phyloP scores from a whole-genome alignment of 108 stramenopile species.

The Nitzschia sp. region DNA sequence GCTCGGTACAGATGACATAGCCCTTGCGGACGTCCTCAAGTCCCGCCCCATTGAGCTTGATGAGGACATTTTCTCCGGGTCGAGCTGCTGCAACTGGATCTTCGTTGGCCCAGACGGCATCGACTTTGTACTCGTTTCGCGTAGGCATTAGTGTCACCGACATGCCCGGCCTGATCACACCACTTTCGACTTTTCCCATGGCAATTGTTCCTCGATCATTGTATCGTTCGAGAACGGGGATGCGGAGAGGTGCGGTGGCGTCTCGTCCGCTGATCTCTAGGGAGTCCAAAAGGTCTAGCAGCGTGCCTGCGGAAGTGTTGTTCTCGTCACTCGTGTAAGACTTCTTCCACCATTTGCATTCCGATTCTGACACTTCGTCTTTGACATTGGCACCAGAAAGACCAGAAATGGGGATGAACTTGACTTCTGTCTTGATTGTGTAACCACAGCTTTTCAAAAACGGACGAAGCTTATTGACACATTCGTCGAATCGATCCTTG shows the following conservation, averaged over 20 bases:
- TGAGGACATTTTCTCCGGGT: constrained; percentile 98
- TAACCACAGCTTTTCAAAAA: constrained; percentile 97
- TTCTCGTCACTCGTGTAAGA: constrained; percentile 76
- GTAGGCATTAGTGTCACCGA: constrained; percentile 96
- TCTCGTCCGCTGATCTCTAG: constrained; percentile 86
- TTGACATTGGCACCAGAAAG: constrained; percentile 96
- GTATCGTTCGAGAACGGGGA: constrained; percentile 97
- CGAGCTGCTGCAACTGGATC: constrained; percentile 83
- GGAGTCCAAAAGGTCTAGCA: constrained; percentile 86
- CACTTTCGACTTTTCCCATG: constrained; percentile 98
- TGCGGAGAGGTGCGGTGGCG: constrained; percentile 83
- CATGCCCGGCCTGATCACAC: constrained; percentile 85
- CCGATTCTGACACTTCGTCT: constrained; percentile 82
- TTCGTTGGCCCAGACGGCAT: constrained; percentile 95
- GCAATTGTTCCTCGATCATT: constrained; percentile 96
- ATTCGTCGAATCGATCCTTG: constrained; percentile 95
- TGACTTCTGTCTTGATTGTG: constrained; percentile 95
- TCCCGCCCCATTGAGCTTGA: constrained; percentile 87
- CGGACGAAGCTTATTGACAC: constrained; percentile 93
- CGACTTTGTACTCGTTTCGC: constrained; percentile 85
- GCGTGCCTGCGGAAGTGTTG: constrained; percentile 85
- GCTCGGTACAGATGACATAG: constrained; percentile 90
- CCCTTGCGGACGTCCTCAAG: constrained; percentile 96
- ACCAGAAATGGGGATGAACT: constrained; percentile 97
- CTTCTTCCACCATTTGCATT: constrained; percentile 94